phyloP scores from a whole-genome alignment of 2,329 filamentous ascomycete genomes.

The Pseudohalonectria lignicola region DNA sequence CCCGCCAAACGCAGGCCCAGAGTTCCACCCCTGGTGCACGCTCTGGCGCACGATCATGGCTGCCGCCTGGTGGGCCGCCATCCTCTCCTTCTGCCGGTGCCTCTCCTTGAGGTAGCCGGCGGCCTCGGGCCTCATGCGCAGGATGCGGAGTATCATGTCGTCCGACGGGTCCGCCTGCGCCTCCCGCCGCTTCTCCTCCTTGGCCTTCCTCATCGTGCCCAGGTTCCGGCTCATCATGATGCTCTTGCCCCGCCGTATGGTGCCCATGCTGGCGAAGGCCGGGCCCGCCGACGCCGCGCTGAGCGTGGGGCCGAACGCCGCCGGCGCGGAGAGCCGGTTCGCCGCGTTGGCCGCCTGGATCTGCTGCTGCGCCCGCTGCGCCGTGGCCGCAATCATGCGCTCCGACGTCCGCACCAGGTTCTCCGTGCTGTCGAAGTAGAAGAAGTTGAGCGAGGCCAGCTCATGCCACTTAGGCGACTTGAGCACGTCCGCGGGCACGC shows the following conservation, averaged over 20 bases:
- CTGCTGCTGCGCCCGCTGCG: constrained; percentile 63
- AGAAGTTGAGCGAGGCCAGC: constrained; percentile 92
- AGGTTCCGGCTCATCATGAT: constrained; percentile 93
- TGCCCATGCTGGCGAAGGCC: constrained; percentile 55
- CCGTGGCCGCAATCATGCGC: constrained; percentile 83
- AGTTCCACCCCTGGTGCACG: constrained; percentile 47
- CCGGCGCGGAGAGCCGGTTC: constrained; percentile 61
- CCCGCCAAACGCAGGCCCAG: constrained; percentile 26
- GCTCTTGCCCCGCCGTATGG: constrained; percentile 57
- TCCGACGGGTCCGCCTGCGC: constrained; percentile 94
- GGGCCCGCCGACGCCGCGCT: constrained; percentile 35
- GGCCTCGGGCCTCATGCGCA: constrained; percentile 91
- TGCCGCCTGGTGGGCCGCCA: constrained; percentile 81
- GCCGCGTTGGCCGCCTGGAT: constrained; percentile 32
- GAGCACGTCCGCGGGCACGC: constrained; percentile 81
- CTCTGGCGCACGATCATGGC: constrained; percentile 94
- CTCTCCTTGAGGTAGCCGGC: constrained; percentile 78
- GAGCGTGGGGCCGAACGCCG: constrained; percentile 36
- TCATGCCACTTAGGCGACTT: constrained; percentile 99
- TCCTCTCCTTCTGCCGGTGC: constrained; percentile 84
- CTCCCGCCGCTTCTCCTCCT: constrained; percentile 91
- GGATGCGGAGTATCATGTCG: constrained; percentile 92
- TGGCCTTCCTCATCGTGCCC: constrained; percentile 90
- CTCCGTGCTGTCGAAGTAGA: constrained; percentile 90
- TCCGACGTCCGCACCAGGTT: constrained; percentile 92